These are phyloP conservation scores for Morella rubra DNA, from an alignment of 306 rosid species.

Conservation along the genomic window DNA sequence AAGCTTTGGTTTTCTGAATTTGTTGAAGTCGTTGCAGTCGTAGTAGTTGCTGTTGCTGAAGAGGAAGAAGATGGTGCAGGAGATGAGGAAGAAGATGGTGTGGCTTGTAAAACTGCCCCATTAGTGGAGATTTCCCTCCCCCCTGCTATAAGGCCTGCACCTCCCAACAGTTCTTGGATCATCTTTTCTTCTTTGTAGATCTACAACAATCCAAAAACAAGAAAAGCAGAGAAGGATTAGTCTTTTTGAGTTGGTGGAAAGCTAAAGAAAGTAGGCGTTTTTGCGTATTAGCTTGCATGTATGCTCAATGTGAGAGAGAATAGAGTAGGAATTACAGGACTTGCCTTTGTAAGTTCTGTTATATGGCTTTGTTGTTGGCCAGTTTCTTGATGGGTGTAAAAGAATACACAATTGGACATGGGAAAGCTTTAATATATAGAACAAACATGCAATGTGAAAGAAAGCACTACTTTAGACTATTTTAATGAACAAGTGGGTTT, in stretches of 20 bases:
- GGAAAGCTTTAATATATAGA: conserved; percentile 23
- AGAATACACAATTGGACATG: conserved; percentile 36
- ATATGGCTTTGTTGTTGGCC: conserved; percentile 41
- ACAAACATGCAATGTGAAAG: conserved; percentile 17
- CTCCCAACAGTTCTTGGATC: conserved; percentile 93
- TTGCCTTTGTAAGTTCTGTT: conserved; percentile 47
- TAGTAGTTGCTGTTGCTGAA: conserved; percentile 13
- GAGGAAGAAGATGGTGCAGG: conserved; percentile 36
- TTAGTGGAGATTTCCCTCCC: conserved; percentile 61
- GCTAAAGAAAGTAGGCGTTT: conserved; percentile 58
- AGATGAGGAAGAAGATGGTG: conserved; percentile 42
- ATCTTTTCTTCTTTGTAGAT: conserved; percentile 62
- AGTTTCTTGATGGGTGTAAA: conserved; percentile 38
- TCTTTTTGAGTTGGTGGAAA: conserved; percentile 75
- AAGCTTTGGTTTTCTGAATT: conserved; percentile 53
- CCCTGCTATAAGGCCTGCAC: conserved; percentile 46
- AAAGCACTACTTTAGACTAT: conserved; percentile 16
- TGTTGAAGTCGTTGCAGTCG: conserved; percentile 14
- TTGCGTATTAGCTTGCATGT: conserved; percentile 26
- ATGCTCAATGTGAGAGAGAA: conserved; percentile 25
- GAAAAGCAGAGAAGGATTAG: conserved; percentile 56
- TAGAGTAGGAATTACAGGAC: conserved; percentile 33
- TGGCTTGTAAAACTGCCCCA: conserved; percentile 37
- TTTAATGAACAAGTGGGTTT: conserved; percentile 19
- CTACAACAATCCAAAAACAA: conserved; percentile 75